These are phyloP conservation scores for Cercospora brassicicola DNA, from an alignment of 2,329 filamentous ascomycete genomes.

Conservation along the genomic window DNA sequence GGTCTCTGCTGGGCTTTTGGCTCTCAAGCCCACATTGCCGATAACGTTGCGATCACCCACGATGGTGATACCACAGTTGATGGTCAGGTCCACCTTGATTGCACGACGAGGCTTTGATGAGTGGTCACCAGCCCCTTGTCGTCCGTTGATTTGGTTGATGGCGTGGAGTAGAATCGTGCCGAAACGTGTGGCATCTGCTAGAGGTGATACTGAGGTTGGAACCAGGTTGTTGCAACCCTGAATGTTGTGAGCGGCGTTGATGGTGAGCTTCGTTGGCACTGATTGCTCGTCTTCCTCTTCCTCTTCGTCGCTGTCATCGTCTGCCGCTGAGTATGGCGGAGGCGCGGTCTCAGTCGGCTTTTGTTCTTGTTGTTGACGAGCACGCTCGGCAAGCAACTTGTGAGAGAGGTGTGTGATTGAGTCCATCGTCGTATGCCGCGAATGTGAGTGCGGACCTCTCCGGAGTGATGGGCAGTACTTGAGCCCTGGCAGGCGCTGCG, in stretches of 20 bases:
- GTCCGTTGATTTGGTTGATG: constrained; percentile 43
- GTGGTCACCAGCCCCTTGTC: constrained; percentile 40
- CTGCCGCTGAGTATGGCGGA: constrained; percentile 34
- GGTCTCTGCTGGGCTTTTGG: constrained; percentile 21
- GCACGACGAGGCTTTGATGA: constrained; percentile 46
- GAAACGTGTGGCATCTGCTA: constrained; percentile 46
- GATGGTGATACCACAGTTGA: constrained; percentile 39
- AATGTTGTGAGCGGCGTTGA: constrained; percentile 53
- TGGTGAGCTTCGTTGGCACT: constrained; percentile 49
- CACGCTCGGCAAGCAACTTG: constrained; percentile 30
- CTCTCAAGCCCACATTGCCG: constrained; percentile 34
- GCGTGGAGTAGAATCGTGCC: constrained; percentile 50
- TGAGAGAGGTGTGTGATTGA: constrained; percentile 29
- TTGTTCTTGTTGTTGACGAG: constrained; percentile 22
- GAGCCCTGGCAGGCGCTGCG: neutral
- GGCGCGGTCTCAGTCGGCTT: constrained; percentile 18
- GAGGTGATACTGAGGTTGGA: constrained; percentile 41
- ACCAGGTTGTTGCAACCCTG: constrained; percentile 53
- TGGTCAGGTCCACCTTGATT: constrained; percentile 50
- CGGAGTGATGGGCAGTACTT: constrained; percentile 7
- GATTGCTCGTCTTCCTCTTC: constrained; percentile 21
- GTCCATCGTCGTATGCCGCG: constrained; percentile 22
- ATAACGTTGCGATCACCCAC: constrained; percentile 38
- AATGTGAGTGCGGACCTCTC: neutral
- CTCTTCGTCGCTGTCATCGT: constrained; percentile 25